Base-by-base conservation (phyloP, 441 rosid species). In the Isatis lusitanica region DNA sequence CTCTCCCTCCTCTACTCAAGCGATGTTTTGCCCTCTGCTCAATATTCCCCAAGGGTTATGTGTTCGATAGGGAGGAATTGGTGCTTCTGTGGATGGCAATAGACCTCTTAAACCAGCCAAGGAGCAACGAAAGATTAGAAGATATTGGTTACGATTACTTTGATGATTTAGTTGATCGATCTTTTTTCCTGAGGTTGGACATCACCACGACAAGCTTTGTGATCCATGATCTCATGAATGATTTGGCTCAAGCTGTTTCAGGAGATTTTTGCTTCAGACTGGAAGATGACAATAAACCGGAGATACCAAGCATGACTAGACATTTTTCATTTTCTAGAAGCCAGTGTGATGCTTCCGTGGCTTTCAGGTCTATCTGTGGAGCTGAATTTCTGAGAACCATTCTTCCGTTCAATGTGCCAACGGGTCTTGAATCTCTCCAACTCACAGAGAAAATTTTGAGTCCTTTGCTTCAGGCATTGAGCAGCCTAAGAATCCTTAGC, bases 221-320 rank as follows among this genome's bases (percentile, higher is more conserved):
- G 71, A 78, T 78, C 78, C 81, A 78, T 43, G 81, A 78, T 73
- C 71, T 78, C 55, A 73, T 73, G 78, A 81, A 64, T 67, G 86
- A 83, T 74, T 56, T 83, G 68, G 84, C 86, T 36, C 59, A 61
- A 64, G 63, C 40, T 71, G 66, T 72, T 47, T 66, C 84, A 1
- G 74, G 83, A 35, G 81, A 83, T 40, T 83, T 83, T 79, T 76
- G 81, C 38, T 68, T 79, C 31, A 76, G 72, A 59, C 60, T 18
- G 38, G 83, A 81, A 35, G 79, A 66, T 64, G 80, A 73, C 35
- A 66, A 26, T 9, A 73, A 21, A 30, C 5, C 21, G 42, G 53
- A 50, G 21, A 65, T 74, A 13, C 36, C 78, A 44, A 73, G 62
- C 44, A 65, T 7, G 39, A 50, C 61, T 68, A 79, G 86, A 21